Percentiles rank a stretch among this genome's conserved stretches.
Conservation (phyloP, 768 basidiomycete genomes). For the Phlegmacium glaucopus region DNA sequence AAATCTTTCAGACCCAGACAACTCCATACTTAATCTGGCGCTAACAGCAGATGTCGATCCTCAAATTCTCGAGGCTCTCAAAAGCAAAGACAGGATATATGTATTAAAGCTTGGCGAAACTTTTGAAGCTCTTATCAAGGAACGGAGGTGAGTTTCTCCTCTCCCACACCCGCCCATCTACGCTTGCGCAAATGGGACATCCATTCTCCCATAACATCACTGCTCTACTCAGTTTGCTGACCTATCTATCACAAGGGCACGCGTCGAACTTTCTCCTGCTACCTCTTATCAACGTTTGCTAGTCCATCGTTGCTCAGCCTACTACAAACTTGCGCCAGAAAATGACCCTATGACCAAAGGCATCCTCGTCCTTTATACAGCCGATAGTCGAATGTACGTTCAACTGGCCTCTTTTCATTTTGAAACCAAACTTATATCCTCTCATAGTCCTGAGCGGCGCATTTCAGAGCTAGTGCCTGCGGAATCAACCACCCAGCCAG, state of each 20-base stretch:
- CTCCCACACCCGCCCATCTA: conserved; percentile 3
- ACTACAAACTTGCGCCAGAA: conserved; percentile 74
- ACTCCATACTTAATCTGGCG: conserved; percentile 11
- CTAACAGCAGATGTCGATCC: conserved; percentile 57
- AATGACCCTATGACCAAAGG: conserved; percentile 60
- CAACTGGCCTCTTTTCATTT: conserved; percentile 9
- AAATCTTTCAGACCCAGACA: conserved; percentile 17
- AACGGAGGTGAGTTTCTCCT: conserved; percentile 55
- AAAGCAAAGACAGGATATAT: conserved; percentile 84
- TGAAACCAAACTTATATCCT: conserved; percentile 16
- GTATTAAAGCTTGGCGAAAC: conserved; percentile 86
- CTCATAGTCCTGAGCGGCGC: conserved; percentile 59
- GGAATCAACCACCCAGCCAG: conserved; percentile 65
- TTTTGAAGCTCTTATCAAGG: conserved; percentile 77
- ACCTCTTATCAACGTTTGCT: conserved; percentile 85
- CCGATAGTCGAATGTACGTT: conserved; percentile 76
- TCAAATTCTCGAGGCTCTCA: conserved; percentile 82
- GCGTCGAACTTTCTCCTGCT: conserved; percentile 63
- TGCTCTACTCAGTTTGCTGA: conserved; percentile 17
- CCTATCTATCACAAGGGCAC: conserved; percentile 38
- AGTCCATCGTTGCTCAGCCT: conserved; percentile 81
- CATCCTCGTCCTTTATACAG: conserved; percentile 52
- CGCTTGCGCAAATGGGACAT: not conserved
- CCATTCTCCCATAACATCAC: not conserved
- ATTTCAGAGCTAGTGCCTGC: conserved; percentile 77